Evolutionary conservation across 345 rosid genomes (phyloP), one percentile per base, ranked within the genome.

Genomic region (Lepidium didymum): DNA sequence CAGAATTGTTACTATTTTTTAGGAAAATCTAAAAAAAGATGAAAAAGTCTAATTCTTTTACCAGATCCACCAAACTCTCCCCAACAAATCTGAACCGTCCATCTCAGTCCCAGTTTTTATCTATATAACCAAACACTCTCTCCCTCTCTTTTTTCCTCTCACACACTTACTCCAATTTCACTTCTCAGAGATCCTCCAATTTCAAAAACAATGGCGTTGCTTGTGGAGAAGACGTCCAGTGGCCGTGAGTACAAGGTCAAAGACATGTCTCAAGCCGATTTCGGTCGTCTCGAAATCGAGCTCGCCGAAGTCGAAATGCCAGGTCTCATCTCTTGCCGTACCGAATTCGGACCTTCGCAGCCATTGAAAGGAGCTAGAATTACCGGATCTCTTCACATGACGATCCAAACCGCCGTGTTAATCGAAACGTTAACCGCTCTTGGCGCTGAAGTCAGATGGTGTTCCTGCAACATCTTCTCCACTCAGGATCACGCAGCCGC

Each of bases 401-500:
- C 95, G 0, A 92, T 92, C 64, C 96, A 92, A 55, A 92, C 96
- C 56, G 98, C 92, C 9, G 98, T 92, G 3, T 84, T 92, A 15
- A 92, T 92, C 57, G 98, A 92, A 29, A 92, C 98, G 27, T 78
- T 92, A 9, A 84, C 98, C 33, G 80, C 87, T 1, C 83, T 92
- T 1, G 96, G 96, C 10, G 96, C 98, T 0, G 89, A 89, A 68
- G 96, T 92, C 61, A 84, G 98, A n/a, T 92, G 96, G 98, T 92
- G 98, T 75, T 92, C 96, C 9, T 89, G 96, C 84, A 92, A 92
- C 83, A 92, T 92, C 56, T 92, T 92, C 85, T 85, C 91, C 57
- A 92, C 98, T 6, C 98, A 92, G 75, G 98, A 92, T 46, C 98
- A 92, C 74, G 96, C 96, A 25, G 96, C 96, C 0, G 93, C 96